A percentile compares a stretch with the other conserved stretches of the same genome.
Evolutionary conservation across 331 rosid species (phyloP).

Genomic region (Ulmus americana): DNA sequence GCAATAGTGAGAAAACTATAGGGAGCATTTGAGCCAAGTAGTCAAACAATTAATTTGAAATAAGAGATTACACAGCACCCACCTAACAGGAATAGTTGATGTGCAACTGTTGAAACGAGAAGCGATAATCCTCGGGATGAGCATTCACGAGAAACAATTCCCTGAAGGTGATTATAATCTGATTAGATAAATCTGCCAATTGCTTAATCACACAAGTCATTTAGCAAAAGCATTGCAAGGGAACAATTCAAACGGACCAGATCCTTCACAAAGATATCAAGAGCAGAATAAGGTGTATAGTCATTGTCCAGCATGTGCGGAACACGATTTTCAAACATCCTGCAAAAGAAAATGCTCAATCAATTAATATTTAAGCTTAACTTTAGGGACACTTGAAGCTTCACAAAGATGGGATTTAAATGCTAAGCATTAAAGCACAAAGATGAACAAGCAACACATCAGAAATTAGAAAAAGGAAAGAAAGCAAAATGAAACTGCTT

Average conservation of each 20-base stretch:
- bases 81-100: slow-evolving; percentile 85
- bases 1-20: no score
- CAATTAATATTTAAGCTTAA: neutral
- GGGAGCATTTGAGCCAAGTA: no score
- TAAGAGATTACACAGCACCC: slow-evolving; percentile 43
- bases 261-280: slow-evolving; percentile 93
- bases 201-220: slow-evolving; percentile 15
- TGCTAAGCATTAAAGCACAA: no score
- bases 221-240: slow-evolving; percentile 14
- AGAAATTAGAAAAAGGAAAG: no score
- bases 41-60: neutral
- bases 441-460: no score
- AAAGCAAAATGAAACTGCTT: no score
- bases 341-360: slow-evolving; percentile 24
- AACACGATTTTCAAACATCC: slow-evolving; percentile 95
- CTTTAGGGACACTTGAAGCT: neutral
- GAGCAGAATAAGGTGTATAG: slow-evolving; percentile 89
- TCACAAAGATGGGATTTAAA: neutral
- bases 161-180: slow-evolving; percentile 43
- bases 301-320: slow-evolving; percentile 92
- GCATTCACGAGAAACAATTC: slow-evolving; percentile 83
- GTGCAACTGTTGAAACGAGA: slow-evolving; percentile 64
- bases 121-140: slow-evolving; percentile 68
- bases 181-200: slow-evolving; percentile 12
- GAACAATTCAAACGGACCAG: slow-evolving; percentile 48